Evolutionary conservation across 768 basidiomycete genomes (phyloP).

Genomic region (Lactifluus piperatus): DNA sequence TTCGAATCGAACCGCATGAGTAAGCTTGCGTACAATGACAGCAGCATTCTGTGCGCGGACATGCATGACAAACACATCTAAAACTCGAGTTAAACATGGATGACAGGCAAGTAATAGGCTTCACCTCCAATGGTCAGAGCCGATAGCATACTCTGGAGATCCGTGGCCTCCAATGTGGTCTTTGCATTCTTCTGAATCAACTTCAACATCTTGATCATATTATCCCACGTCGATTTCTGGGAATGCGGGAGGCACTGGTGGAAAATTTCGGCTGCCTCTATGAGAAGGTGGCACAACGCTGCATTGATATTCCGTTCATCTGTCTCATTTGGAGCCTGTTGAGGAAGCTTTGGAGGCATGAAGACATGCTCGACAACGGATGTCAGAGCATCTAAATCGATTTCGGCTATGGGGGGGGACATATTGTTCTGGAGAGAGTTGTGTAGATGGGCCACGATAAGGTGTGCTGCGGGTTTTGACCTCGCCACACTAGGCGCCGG

Average conservation of each 20-base stretch:
- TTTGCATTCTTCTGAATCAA: background rate
- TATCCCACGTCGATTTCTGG: background rate
- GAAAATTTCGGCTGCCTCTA: background rate
- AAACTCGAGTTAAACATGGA: background rate
- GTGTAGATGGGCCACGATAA: no score
- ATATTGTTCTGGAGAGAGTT: no score
- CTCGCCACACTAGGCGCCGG: no score
- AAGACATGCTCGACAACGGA: conserved; percentile 4
- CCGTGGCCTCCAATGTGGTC: background rate
- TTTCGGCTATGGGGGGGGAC: no score
- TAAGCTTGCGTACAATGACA: background rate
- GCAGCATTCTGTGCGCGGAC: conserved; percentile 7
- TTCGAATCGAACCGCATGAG: conserved; percentile 21
- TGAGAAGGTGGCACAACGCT: background rate
- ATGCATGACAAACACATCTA: conserved; percentile 5
- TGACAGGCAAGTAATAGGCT: background rate
- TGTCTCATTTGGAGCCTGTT: background rate
- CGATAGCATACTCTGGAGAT: background rate
- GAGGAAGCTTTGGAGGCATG: conserved; percentile 10
- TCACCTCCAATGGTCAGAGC: background rate
- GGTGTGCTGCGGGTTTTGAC: no score
- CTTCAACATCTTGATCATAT: conserved; percentile 1
- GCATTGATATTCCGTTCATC: background rate
- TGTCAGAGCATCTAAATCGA: no score
- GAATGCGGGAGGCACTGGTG: background rate